Evolutionary conservation across 371 early-diverging fungal species (phyloP).

Genomic region (Lichtheimia ramosa): DNA sequence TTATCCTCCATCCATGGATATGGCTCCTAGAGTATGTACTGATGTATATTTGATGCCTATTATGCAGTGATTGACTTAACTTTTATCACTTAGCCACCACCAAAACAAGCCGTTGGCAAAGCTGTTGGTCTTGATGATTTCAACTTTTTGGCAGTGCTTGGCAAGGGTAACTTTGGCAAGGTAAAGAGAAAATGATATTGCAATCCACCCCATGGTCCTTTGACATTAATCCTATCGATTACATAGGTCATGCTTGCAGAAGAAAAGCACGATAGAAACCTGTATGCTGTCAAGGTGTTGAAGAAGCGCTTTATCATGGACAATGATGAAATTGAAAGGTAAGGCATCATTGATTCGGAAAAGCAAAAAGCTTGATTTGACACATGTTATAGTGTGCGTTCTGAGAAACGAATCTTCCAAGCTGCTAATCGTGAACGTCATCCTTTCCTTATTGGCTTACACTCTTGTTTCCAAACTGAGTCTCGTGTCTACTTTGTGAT

Average conservation of each 20-base stretch:
- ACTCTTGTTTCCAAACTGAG: constrained; percentile 95
- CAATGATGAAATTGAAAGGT: constrained; percentile 90
- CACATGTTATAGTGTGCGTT: constrained; percentile 59
- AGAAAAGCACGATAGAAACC: constrained; percentile 76
- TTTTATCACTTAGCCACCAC: constrained; percentile 15
- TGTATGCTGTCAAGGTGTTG: constrained; percentile 97
- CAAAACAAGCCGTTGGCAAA: constrained; percentile 13
- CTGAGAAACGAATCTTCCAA: constrained; percentile 94
- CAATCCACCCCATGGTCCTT: background rate
- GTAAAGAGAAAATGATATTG: constrained; percentile 27
- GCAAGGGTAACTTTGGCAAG: constrained; percentile 98
- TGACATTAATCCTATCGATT: background rate
- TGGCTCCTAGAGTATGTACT: constrained; percentile 17
- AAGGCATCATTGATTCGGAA: background rate
- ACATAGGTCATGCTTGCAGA: constrained; percentile 93
- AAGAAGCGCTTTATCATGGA: constrained; percentile 96
- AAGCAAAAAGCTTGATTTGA: background rate
- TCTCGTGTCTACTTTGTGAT: constrained; percentile 97
- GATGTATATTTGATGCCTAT: background rate
- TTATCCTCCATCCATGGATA: constrained; percentile 3
- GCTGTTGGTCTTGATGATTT: constrained; percentile 77
- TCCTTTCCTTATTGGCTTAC: constrained; percentile 97
- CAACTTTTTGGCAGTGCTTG: constrained; percentile 90
- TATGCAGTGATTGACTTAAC: background rate
- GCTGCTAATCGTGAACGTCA: constrained; percentile 88